Conservation (phyloP, 139 green algal genomes). For the Micromonas commoda region DNA sequence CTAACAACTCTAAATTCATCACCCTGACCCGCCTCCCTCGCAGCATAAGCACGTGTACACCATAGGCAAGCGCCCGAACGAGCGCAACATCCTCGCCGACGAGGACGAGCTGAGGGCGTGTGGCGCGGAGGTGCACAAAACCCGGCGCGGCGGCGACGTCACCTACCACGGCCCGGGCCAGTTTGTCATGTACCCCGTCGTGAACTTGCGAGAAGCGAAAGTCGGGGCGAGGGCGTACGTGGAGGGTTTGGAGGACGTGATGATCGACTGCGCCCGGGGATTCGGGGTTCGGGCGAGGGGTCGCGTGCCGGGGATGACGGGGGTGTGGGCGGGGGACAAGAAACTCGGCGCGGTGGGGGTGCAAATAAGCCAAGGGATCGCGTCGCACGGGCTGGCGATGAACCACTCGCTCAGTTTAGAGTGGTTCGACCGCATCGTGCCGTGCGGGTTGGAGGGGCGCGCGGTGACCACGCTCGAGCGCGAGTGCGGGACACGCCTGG, state of each 20-base stretch:
- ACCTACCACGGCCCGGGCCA: constrained; percentile 83
- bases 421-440: constrained; percentile 63
- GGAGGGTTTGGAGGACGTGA: constrained; percentile 77
- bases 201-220: constrained; percentile 54
- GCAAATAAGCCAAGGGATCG: constrained; percentile 71
- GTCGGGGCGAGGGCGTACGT: constrained; percentile 78
- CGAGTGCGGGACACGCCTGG: background rate
- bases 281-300: constrained; percentile 33
- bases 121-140: constrained; percentile 38
- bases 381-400: constrained; percentile 81
- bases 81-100: background rate
- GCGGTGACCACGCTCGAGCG: constrained; percentile 10
- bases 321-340: constrained; percentile 42
- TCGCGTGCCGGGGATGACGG: background rate
- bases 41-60: constrained; percentile 12
- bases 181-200: constrained; percentile 78
- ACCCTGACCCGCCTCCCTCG: background rate
- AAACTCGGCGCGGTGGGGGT: constrained; percentile 91
- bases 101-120: constrained; percentile 10
- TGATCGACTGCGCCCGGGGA: constrained; percentile 48
- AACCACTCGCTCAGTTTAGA: constrained; percentile 73
- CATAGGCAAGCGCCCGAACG: background rate
- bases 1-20: background rate
- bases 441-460: constrained; percentile 40
- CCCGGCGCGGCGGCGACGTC: constrained; percentile 67